Base-by-base conservation (phyloP, 108 stramenopile genomes). In the Stephanodiscus minutulus region DNA sequence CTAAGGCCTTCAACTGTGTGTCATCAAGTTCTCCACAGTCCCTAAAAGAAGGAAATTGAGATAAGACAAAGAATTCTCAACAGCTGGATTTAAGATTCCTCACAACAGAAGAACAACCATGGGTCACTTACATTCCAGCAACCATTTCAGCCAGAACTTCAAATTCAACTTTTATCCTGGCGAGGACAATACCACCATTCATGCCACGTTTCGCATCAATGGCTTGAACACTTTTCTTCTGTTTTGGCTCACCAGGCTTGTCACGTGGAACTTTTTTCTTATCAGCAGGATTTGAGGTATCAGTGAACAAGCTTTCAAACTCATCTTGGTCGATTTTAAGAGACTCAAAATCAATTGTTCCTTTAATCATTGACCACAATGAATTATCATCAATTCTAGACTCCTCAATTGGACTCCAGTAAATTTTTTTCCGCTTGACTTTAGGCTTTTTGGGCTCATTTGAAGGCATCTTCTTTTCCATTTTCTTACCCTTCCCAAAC, bases 151-250 rank as follows among this genome's bases (percentile, higher is more conserved):
- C 90, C 37, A 91, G 66, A 18, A 65, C 81, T 12, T 86, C 44
- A 70, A 86, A 87, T 24, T 87, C 86, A 33, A 86, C 79, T 63
- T 90, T 93, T 28, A 96, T 59, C 46, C 94, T 67, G 5, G 91
- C 85, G 12, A 97, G 82, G 31, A 90, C 86, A 36, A 97, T 97
- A 21, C 92, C 93, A 29, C 90, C 93, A 71, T 97, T 97, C 92
- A 96, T 94, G 5, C 88, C 93, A 39, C 92, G 86, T 66, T 97
- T 97, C 22, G 76, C 85, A 69, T 95, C 91, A 69, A 97, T 92
- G 10, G 89, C 91, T 76, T 94, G 93, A 7, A 93, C 92, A 20
- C 82, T 80, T 54, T 92, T 89, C 74, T 94, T 94, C 48, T 79
- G 82, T 61, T 87, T 87, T 15, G 73, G 67, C 21, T 73, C 60